Base-by-base conservation (phyloP, 352 stramenopile genomes). In the Phytophthora palmivora region DNA sequence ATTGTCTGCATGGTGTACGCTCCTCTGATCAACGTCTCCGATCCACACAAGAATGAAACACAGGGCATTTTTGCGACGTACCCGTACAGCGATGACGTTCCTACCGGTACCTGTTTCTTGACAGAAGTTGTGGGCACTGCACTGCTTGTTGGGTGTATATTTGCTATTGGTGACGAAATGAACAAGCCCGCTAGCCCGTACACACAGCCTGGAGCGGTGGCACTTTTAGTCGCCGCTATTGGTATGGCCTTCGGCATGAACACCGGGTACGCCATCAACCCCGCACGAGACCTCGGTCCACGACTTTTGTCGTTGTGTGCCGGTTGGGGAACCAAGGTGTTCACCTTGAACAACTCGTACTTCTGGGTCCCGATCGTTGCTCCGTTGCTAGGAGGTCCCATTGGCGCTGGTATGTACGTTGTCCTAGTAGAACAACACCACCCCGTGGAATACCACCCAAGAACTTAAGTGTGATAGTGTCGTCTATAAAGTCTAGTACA, bases 201-300 rank as follows among this genome's bases (percentile, higher is more conserved):
- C 49, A 64, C 56, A 32, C 67, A 76, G 21, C 82, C 82, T 6
- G 58, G 48, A 11, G 70, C 78, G 0, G 69, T 86, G 16, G 79
- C 72, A 18, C 46, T 87, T 24, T 49, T 91, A 12, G 67, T 91
- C 22, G 62, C 75, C 22, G 79, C 63, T 0, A 79, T 91, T 22
- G 82, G 79, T 36, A 91, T 91, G 73, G 63, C 77, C 6, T 89
- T 91, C 60, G 82, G 82, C 18, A 80, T 81, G 57, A 91, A 88
- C 71, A 83, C 82, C 9, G 79, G 82, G 38, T 91, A 88, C 61
- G 82, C 82, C 14, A 63, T 91, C 45, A 91, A 91, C 63, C 82
- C 78, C 6, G 78, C 78, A 4, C 66, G 74, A 6, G 78, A 85
- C 57, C 76, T 87, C 44, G 72, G 69, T 2, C 73, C 73, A 19